Conservation (phyloP, 257 asterid species). For the Primulina eburnea region DNA sequence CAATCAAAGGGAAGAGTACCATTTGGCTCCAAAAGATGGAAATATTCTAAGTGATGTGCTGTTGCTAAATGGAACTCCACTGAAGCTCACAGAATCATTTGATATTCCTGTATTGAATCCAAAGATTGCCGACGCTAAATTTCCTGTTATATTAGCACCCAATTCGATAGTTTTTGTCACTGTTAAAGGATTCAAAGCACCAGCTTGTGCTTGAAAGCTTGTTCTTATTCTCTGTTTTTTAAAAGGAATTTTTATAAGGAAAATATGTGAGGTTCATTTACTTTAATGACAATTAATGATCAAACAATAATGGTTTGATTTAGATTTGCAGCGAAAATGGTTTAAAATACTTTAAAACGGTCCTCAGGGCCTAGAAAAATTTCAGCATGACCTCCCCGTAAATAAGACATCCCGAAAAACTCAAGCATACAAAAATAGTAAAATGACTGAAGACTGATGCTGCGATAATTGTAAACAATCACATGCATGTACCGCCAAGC, state of each 20-base stretch:
- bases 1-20: conserved; percentile 64
- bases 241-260: not conserved
- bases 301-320: too few species aligned
- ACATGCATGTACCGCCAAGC: too few species aligned
- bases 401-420: too few species aligned
- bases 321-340: too few species aligned
- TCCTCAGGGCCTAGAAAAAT: too few species aligned
- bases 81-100: conserved; percentile 51
- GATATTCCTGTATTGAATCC: conserved; percentile 66
- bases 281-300: too few species aligned
- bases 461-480: too few species aligned
- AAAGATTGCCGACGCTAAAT: conserved; percentile 33
- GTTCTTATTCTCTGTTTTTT: not conserved
- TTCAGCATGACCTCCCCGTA: too few species aligned
- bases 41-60: conserved; percentile 61
- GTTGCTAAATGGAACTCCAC: conserved; percentile 57
- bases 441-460: too few species aligned
- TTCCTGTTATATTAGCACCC: conserved; percentile 45
- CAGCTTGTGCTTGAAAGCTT: conserved; percentile 57
- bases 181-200: conserved; percentile 56
- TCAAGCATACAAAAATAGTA: too few species aligned
- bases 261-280: too few species aligned
- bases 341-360: too few species aligned
- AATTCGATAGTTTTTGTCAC: conserved; percentile 59
- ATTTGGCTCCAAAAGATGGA: conserved; percentile 67